These are phyloP conservation scores for Aspergillus proliferans DNA, from an alignment of 2,329 filamentous ascomycete genomes.

Conservation along the genomic window DNA sequence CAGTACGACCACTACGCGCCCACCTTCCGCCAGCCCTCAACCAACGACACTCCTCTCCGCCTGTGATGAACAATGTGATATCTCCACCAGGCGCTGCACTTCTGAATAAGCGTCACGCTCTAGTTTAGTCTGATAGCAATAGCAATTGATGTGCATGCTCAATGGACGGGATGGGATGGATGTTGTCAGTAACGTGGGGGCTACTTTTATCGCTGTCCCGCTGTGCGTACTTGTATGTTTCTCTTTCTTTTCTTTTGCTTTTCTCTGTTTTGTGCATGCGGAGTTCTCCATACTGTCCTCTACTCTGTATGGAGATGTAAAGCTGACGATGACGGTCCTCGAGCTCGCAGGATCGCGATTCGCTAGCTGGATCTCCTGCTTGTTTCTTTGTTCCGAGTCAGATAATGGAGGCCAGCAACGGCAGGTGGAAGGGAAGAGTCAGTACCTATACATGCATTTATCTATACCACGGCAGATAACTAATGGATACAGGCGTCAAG, in stretches of 20 bases:
- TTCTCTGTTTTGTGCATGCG: conserved; percentile 6
- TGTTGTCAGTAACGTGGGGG: background rate
- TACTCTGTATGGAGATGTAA: conserved; percentile 21
- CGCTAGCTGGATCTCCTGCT: conserved; percentile 37
- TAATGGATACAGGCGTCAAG: conserved; percentile 27
- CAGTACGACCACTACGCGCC: background rate
- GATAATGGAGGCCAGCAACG: conserved; percentile 20
- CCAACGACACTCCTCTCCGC: background rate
- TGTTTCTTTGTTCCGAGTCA: conserved; percentile 20
- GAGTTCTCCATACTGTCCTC: conserved; percentile 5
- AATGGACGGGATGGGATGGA: background rate
- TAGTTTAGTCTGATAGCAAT: no score
- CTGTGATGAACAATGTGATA: background rate
- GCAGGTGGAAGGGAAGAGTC: conserved; percentile 17
- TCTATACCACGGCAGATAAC: conserved; percentile 3
- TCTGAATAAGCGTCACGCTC: background rate
- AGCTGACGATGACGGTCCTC: conserved; percentile 25
- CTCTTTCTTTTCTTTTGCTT: conserved; percentile 5
- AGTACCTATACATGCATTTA: conserved; percentile 9
- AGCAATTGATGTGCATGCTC: no score
- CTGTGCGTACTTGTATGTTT: background rate
- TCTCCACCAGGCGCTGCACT: background rate
- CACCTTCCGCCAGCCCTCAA: background rate
- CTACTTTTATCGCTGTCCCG: background rate
- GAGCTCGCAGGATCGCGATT: conserved; percentile 36